These are phyloP conservation scores for Phaffomyces opuntiae DNA, from an alignment of 805 yeast species.

Conservation along the genomic window DNA sequence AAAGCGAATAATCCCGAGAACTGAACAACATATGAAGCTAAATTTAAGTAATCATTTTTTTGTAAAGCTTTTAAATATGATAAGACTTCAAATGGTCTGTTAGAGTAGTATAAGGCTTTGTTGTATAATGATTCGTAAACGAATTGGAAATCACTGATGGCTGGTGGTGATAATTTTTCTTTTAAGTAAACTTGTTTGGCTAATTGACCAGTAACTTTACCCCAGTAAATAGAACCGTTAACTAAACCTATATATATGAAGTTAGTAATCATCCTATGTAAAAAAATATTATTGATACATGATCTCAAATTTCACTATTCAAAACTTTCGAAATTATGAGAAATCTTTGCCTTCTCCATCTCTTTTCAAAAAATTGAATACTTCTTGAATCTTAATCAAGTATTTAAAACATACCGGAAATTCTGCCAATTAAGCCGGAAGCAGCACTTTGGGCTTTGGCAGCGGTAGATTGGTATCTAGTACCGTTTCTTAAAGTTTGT, in stretches of 20 bases:
- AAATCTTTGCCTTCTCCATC: too few species aligned
- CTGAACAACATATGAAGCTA: conserved; percentile 74
- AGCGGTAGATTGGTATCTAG: conserved; percentile 28
- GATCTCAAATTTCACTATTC: neutral
- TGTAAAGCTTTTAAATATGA: conserved; percentile 39
- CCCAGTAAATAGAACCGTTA: conserved; percentile 72
- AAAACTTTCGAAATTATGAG: too few species aligned
- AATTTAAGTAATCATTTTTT: conserved; percentile 55
- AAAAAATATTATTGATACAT: too few species aligned
- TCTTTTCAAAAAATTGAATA: too few species aligned
- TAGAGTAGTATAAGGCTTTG: conserved; percentile 34
- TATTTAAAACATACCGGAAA: conserved; percentile 24
- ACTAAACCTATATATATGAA: conserved; percentile 17
- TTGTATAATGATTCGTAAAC: conserved; percentile 55
- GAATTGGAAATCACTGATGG: conserved; percentile 64
- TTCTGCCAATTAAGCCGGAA: conserved; percentile 26
- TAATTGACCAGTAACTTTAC: conserved; percentile 46
- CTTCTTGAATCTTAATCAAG: too few species aligned
- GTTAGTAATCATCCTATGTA: too few species aligned
- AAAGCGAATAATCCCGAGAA: conserved; percentile 84
- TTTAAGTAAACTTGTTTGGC: conserved; percentile 67
- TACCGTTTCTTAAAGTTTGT: conserved; percentile 21
- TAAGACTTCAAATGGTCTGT: conserved; percentile 56
- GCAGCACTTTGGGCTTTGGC: conserved; percentile 33
- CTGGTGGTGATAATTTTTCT: conserved; percentile 93